Evolutionary conservation across 139 green algal species (phyloP), one percentile per base, ranked within the genome.

Genomic region (Yamagishiella unicocca): DNA sequence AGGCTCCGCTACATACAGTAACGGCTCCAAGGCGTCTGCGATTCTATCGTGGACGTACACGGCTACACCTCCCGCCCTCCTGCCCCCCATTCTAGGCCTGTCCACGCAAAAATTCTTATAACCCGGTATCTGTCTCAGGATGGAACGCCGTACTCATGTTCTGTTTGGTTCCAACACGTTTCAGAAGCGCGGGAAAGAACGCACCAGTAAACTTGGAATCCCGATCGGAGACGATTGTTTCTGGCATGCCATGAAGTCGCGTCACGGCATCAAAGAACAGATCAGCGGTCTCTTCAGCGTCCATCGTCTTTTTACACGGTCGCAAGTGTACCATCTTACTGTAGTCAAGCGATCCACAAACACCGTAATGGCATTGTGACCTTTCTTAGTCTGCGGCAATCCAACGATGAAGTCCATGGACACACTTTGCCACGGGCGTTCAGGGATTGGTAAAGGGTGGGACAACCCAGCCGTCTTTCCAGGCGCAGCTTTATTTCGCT

Each of bases 361-460:
- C n/a, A 81, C 73, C 29, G 66, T 29, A 45, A 81, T 29, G 29
- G 73, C 29, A n/a, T 81, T 66, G 46, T 81, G 50, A n/a, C 45
- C 45, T n/a, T 27, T 22, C 50, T 33, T 22, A 7, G 71, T 79
- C 25, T 24, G 5, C 9, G 73, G 73, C 14, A 81, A 45, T 10
- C 73, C 73, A 35, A 81, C 4, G 2, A 81, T 45, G 31, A 81
- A 81, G 19, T 81, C 73, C 73, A 81, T 81, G 1, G 73, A 81
- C 12, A 81, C 73, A n/a, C 73, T 81, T 9, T 43, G 1, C 73
- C 73, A 81, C 1, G 73, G 73, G 29, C 3, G 31, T 3, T 84
- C 77, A n/a, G 77, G 77, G 9, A 73, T 38, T 1, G 77, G 55
- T 5, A 84, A 55, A 0, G 74, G 74, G 8, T 50, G 46, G 31